Conservation (phyloP, 768 basidiomycete species). For the Gloeopeniophorella convolvens region DNA sequence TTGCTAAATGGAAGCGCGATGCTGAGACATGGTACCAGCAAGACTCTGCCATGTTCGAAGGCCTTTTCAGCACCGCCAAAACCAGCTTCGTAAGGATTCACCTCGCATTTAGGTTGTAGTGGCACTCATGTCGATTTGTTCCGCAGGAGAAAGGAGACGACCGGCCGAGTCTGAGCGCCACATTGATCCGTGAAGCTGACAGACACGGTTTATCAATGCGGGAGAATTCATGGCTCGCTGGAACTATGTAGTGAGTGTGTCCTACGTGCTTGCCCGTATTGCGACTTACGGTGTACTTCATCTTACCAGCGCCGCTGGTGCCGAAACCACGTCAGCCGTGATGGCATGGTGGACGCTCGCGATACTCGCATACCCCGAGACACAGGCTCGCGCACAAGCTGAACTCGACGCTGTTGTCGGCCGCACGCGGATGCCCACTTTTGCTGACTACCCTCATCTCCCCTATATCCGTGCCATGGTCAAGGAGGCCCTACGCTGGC, state of each 20-base stretch:
- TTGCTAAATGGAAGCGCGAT: slow-evolving; percentile 11
- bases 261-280: no score
- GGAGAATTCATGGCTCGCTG: slow-evolving; percentile 11
- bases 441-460: slow-evolving; percentile 1
- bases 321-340: slow-evolving; percentile 2
- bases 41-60: slow-evolving; percentile 1
- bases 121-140: neutral
- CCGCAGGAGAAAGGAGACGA: slow-evolving; percentile 1
- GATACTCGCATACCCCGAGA: slow-evolving; percentile 8
- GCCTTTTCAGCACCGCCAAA: neutral
- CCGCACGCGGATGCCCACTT: slow-evolving; percentile 1
- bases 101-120: neutral
- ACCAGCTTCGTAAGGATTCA: neutral
- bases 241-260: slow-evolving; percentile 8
- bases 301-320: slow-evolving; percentile 1
- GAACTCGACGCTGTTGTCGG: slow-evolving; percentile 12
- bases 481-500: slow-evolving; percentile 16
- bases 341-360: slow-evolving; percentile 12
- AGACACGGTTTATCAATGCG: neutral
- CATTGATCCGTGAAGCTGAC: neutral
- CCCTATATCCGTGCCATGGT: slow-evolving; percentile 15
- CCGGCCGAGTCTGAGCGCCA: slow-evolving; percentile 1
- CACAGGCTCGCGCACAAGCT: slow-evolving; percentile 8
- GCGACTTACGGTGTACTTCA: no score
- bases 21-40: neutral